Evolutionary conservation across 805 yeast species (phyloP), one percentile per base, ranked within the genome.

Genomic region (Saccharomyces jurei): DNA sequence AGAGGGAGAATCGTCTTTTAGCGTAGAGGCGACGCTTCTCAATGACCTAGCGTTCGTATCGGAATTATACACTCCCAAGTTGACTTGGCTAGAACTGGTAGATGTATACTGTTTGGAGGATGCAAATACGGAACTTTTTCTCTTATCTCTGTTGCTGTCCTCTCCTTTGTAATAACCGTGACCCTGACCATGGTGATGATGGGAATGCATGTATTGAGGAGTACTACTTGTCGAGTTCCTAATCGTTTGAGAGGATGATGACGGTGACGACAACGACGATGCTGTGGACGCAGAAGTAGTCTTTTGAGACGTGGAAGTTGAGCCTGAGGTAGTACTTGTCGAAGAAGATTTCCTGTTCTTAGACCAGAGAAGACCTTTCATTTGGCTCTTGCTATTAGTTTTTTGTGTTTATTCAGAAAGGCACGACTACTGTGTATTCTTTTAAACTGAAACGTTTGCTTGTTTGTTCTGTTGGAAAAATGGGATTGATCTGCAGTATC

Each of bases 351-450:
- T 61, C 49, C 56, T 60, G 50, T 57, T 54, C 58, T 56, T 61
- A 6, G 63, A 61, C 66, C 66, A 63, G 50, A 63, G 55, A 51
- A 63, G 57, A 21, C 61, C 57, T 51, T 61, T 63, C 66, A 63
- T 63, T 25, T 31, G 41, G 13, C 27, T 49, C 25, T 13, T 36
- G 25, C 44, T 36, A 6, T 36, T 36, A 17, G 22, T 17, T 36
- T 36, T 36, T 36, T 21, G 44, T 17, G 22, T 36, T 11, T 36
- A 17, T 36, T 6, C 21, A 36, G 44, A 21, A 36, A 31, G 25
- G 44, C 44, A 17, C 44, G 25, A 36, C 25, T 17, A 36, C 44
- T 9, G 25, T 36, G 25, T 17, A n/a, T 31, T 31, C 22, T 21
- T 36, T n/a, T 36, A 36, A 17, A 36, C 44, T 36, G 44, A 36